Evolutionary conservation across 805 yeast species (phyloP).

Genomic region (Cyberlindnera meyerae): DNA sequence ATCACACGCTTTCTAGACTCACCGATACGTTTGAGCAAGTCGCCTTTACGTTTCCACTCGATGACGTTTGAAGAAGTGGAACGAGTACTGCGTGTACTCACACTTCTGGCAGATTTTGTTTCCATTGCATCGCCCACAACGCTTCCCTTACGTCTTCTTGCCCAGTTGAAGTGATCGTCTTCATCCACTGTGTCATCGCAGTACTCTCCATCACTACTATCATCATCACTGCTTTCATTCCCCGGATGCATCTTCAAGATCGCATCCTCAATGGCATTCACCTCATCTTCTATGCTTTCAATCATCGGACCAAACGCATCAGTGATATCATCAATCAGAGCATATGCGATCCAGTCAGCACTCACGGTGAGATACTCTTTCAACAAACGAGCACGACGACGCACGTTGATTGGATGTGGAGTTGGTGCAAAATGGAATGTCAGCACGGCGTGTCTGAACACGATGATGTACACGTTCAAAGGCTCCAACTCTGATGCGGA

Average conservation of each 20-base stretch:
- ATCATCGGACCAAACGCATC: constrained; percentile 98
- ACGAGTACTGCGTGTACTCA: constrained; percentile 28
- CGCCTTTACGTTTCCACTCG: constrained; percentile 90
- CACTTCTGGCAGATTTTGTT: constrained; percentile 22
- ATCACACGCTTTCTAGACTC: constrained; percentile 92
- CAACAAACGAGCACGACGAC: constrained; percentile 84
- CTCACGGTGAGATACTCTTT: constrained; percentile 85
- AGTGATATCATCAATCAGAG: constrained; percentile 92
- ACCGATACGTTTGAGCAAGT: constrained; percentile 91
- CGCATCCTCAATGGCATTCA: constrained; percentile 89
- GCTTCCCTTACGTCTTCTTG: constrained; percentile 8
- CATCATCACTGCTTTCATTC: constrained; percentile 25
- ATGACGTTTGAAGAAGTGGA: constrained; percentile 38
- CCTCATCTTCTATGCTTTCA: constrained; percentile 90
- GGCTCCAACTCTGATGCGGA: constrained; percentile 73
- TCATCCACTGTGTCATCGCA: too few species aligned
- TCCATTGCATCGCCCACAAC: too few species aligned
- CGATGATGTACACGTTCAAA: constrained; percentile 86
- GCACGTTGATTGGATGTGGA: constrained; percentile 92
- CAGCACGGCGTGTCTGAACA: constrained; percentile 83
- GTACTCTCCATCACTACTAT: constrained; percentile 32
- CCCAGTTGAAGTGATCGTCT: constrained; percentile 14
- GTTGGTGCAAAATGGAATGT: constrained; percentile 94
- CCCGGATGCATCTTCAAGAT: constrained; percentile 79
- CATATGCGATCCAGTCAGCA: constrained; percentile 97